Conservation (phyloP, 441 rosid genomes). For the Macaranga tanarius region DNA sequence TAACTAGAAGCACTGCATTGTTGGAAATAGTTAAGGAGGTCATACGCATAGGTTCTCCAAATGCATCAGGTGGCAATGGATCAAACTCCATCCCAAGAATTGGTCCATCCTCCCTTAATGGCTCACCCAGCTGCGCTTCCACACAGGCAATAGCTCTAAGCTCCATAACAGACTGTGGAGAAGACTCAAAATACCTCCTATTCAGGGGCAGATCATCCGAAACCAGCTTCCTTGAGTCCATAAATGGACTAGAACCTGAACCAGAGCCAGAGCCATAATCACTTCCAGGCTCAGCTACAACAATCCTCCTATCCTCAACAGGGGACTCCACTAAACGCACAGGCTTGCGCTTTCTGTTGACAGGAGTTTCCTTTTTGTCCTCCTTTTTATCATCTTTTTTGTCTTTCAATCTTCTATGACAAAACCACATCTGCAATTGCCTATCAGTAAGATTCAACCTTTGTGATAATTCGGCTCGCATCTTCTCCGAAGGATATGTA, state of each 20-base stretch:
- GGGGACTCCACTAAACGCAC: conserved; percentile 45
- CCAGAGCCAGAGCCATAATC: conserved; percentile 69
- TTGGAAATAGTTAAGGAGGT: conserved; percentile 10
- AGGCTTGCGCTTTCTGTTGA: conserved; percentile 49
- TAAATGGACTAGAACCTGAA: conserved; percentile 65
- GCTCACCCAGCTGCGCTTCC: conserved; percentile 94
- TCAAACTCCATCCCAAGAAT: conserved; percentile 96
- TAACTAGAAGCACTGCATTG: conserved; percentile 9
- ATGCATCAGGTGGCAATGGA: conserved; percentile 95
- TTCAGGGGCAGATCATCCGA: conserved; percentile 43
- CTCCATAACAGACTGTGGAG: conserved; percentile 60
- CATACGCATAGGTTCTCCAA: conserved; percentile 81
- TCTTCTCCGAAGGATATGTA: conserved; percentile 84
- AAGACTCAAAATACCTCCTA: conserved; percentile 60
- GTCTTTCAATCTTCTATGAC: conserved; percentile 95
- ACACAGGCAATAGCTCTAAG: conserved; percentile 83
- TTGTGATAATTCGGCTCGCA: conserved; percentile 72
- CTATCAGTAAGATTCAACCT: conserved; percentile 88
- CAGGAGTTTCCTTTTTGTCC: conserved; percentile 46
- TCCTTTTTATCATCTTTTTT: conserved; percentile 52
- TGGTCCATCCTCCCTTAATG: conserved; percentile 96
- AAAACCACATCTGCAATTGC: conserved; percentile 99
- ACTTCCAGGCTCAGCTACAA: conserved; percentile 43
- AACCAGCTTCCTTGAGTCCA: conserved; percentile 49
- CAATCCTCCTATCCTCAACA: conserved; percentile 37